A percentile compares a stretch with the other conserved stretches of the same genome.
Conservation (phyloP, 2,329 filamentous ascomycete genomes). For the Lachnellula occidentalis region DNA sequence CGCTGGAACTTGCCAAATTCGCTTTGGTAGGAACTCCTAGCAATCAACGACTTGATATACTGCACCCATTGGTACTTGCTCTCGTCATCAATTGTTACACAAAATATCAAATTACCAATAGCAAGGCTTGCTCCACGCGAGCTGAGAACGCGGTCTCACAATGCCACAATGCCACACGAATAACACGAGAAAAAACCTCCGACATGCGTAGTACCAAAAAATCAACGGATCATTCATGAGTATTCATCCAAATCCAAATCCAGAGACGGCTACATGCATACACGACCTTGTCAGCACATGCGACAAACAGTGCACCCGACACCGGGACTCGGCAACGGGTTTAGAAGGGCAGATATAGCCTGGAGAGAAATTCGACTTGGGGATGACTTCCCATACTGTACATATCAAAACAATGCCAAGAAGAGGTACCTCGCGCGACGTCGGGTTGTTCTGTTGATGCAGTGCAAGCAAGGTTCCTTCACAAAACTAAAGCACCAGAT, state of each 20-base stretch:
- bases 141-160: too few species aligned
- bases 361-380: too few species aligned
- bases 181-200: not conserved
- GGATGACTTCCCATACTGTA: too few species aligned
- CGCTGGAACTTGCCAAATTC: not conserved
- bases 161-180: too few species aligned
- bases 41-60: not conserved
- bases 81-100: not conserved
- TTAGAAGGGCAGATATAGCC: too few species aligned
- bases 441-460: not conserved
- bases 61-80: not conserved
- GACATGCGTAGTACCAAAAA: not conserved
- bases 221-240: not conserved
- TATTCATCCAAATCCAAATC: not conserved
- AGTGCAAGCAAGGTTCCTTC: not conserved
- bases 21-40: not conserved
- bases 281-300: not conserved
- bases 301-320: not conserved
- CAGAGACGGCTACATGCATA: not conserved
- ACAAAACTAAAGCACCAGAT: not conserved
- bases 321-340: too few species aligned
- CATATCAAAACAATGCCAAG: too few species aligned
- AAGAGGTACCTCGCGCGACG: too few species aligned
- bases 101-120: too few species aligned
- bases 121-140: too few species aligned